Evolutionary conservation across 441 rosid genomes (phyloP), one percentile per base, ranked within the genome.

Genomic region (Macaranga tanarius): DNA sequence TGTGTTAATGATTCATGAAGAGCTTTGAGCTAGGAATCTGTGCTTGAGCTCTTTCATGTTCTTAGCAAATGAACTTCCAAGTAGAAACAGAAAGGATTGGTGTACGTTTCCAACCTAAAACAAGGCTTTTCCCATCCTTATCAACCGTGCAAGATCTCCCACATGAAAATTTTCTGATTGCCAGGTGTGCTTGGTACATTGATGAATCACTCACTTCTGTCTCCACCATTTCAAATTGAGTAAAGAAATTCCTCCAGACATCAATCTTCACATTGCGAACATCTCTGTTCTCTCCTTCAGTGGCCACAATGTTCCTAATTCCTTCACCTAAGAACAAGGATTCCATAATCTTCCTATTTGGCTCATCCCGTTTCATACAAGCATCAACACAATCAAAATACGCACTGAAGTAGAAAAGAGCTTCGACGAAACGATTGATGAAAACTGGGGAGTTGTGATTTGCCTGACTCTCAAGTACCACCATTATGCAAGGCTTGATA

Each of bases 101-200:
- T 42, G 62, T 70, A 15, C 63, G 74, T 38, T 75, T 70, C 78
- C 78, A 75, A 2, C 74, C 70, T 31, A 70, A 0, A 26, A 62
- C 1, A 22, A 75, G 31, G 17, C 70, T 55, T 25, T 61, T 75
- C 64, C 74, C 78, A 23, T 62, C 22, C 19, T 25, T 28, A 16
- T 62, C 38, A 22, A 63, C 40, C 7, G 22, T 63, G 45, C 70
- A 75, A 25, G 20, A 69, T 10, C 6, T n/a, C 26, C 70, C 63
- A 47, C 26, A 42, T 3, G 57, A n/a, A 45, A 51, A 69, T 17
- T 48, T 26, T 58, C 40, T 22, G 8, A 75, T 17, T 13, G 42
- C 26, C 65, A 62, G 15, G 7, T 17, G 44, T 15, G 31, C 74
- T 47, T 69, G 70, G 63, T 23, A 62, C 48, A 56, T 34, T 1